Evolutionary conservation across 179 eudicot species (phyloP).

Genomic region (Pouteria campechiana): DNA sequence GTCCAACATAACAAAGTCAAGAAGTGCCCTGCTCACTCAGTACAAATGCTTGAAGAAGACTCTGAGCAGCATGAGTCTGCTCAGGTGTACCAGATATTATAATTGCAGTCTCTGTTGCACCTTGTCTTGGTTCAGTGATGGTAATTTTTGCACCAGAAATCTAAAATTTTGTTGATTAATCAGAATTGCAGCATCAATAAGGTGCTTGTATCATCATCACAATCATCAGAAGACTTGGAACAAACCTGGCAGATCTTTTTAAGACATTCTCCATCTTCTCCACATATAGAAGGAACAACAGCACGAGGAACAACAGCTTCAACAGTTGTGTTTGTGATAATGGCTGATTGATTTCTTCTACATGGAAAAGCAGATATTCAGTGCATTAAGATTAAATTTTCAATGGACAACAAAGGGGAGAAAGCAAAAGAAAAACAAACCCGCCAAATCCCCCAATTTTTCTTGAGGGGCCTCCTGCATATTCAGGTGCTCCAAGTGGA

Average conservation of each 20-base stretch:
- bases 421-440: slow-evolving; percentile 22
- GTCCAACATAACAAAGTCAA: slow-evolving; percentile 17
- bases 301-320: slow-evolving; percentile 89
- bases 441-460: slow-evolving; percentile 72
- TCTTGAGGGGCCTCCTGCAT: slow-evolving; percentile 55
- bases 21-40: slow-evolving; percentile 52
- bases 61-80: slow-evolving; percentile 94
- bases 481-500: slow-evolving; percentile 48
- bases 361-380: slow-evolving; percentile 6
- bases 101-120: slow-evolving; percentile 68
- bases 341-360: slow-evolving; percentile 54
- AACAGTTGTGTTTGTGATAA: slow-evolving; percentile 79
- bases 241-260: slow-evolving; percentile 77
- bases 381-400: too few relatives aligned
- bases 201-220: too few relatives aligned
- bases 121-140: slow-evolving; percentile 69
- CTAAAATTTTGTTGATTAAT: too few relatives aligned
- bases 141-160: slow-evolving; percentile 82
- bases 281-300: slow-evolving; percentile 73
- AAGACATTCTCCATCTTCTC: slow-evolving; percentile 93
- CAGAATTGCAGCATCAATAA: too few relatives aligned
- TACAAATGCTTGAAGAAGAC: slow-evolving; percentile 94
- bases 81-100: slow-evolving; percentile 92
- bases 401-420: neutral
- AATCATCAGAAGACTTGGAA: too few relatives aligned